Evolutionary conservation across 148 eudicot genomes (phyloP), one percentile per base, ranked within the genome.

Genomic region (Rhododendron ovatum): DNA sequence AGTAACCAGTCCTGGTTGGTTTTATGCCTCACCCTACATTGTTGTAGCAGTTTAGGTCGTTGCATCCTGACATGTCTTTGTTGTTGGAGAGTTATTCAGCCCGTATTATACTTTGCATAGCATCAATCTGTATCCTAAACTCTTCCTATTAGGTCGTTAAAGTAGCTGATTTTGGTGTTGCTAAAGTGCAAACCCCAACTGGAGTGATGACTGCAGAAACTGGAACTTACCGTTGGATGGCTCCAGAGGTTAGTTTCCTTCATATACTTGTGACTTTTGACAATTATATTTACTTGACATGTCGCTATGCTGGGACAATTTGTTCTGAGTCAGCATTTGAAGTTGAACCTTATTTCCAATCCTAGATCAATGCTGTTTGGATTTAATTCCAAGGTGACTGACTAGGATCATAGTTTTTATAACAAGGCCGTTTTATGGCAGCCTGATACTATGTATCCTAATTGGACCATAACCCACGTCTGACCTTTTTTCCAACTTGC

Each of bases 181-280:
- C 94, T 79, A 86, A 91, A 87, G 91, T 92, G 89, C 90, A 91
- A 88, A 41, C 47, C 63, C 86, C 91, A 78, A 83, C 91, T 59
- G 94, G 92, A 47, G 88, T 92, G 33, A 92, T 92, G 94, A 92
- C 94, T 35, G 92, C 94, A 80, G 94, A 92, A 87, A 92, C 92
- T n/a, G 94, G 94, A 86, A 92, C 92, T 1, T 92, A 92, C 84
- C 91, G 94, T 28, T 92, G 94, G 94, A 92, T 92, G 94, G 94
- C 94, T 87, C 94, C 92, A 48, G 94, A 92, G 94, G 94, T 92
- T 83, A 53, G 77, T 35, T 77, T 76, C 51, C 76, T 50, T 28
- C 13, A 12, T n/a, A 67, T 50, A 28, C 53, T 65, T 0, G 5
- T 65, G 47, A 45, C 39, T 81, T 81, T 82, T 50, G 24, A 18